Evolutionary conservation across 1,139 yeast genomes (phyloP).

Genomic region (Yamadazyma diospyri): DNA sequence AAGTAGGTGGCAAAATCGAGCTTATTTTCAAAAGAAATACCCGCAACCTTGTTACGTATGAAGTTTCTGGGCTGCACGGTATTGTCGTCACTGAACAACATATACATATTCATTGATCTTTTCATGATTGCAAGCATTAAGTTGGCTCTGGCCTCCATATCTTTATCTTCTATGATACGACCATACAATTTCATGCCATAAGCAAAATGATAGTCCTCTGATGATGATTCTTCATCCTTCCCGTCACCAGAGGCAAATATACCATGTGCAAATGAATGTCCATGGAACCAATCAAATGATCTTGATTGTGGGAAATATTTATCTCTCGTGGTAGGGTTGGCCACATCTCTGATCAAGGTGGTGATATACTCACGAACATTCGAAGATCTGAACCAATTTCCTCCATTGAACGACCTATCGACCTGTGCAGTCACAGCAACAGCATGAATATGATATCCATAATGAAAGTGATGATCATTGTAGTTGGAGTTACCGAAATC

Average conservation of each 20-base stretch:
- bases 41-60: slow-evolving; percentile 41
- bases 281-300: slow-evolving; percentile 45
- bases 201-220: slow-evolving; percentile 45
- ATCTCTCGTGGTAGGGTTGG: slow-evolving; percentile 36
- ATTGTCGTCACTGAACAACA: slow-evolving; percentile 40
- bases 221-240: slow-evolving; percentile 45
- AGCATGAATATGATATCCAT: slow-evolving; percentile 74
- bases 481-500: slow-evolving; percentile 78
- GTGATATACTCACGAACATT: slow-evolving; percentile 30
- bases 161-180: slow-evolving; percentile 26
- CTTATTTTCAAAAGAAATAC: slow-evolving; percentile 45
- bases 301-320: slow-evolving; percentile 38
- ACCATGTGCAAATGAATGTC: slow-evolving; percentile 48
- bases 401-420: slow-evolving; percentile 31
- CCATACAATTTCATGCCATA: slow-evolving; percentile 43
- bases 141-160: slow-evolving; percentile 38
- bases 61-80: slow-evolving; percentile 34
- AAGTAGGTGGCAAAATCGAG: slow-evolving; percentile 44
- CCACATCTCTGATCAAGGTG: slow-evolving; percentile 39
- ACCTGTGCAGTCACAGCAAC: slow-evolving; percentile 61
- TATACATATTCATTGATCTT: slow-evolving; percentile 42
- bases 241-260: slow-evolving; percentile 45
- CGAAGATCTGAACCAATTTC: slow-evolving; percentile 28
- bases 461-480: slow-evolving; percentile 82
- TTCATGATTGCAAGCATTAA: slow-evolving; percentile 42